Conservation (phyloP, 2,329 filamentous ascomycete genomes). For the Ophiobolus disseminans region DNA sequence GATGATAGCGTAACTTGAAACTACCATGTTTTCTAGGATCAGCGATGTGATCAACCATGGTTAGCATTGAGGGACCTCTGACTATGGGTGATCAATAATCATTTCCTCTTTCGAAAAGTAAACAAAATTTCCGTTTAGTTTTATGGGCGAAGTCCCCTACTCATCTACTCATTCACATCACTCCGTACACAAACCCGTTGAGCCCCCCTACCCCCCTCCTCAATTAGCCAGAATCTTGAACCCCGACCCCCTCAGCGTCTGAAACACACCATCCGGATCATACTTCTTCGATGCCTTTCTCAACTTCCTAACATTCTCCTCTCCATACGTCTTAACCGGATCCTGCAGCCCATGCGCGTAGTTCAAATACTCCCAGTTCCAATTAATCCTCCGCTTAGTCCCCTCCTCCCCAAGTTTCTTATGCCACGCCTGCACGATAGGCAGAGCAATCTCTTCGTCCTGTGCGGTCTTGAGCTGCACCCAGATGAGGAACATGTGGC, state of each 20-base stretch:
- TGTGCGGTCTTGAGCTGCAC: no score
- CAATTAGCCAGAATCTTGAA: not conserved
- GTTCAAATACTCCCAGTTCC: not conserved
- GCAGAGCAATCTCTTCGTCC: not conserved
- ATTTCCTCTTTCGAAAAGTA: conserved; percentile 1
- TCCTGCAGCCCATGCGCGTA: not conserved
- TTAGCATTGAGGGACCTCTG: not conserved
- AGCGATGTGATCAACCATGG: not conserved
- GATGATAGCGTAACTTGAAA: not conserved
- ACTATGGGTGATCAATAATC: not conserved
- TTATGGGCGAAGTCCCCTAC: not conserved
- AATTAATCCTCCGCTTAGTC: not conserved
- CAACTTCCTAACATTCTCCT: not conserved
- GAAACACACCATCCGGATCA: not conserved
- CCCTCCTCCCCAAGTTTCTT: not conserved
- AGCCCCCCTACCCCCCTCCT: no score
- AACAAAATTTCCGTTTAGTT: no score
- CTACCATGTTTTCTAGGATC: not conserved
- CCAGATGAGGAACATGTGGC: no score
- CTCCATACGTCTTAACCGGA: not conserved
- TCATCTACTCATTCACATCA: conserved; percentile 10
- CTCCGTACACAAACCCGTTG: no score
- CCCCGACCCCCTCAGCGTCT: not conserved
- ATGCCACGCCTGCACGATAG: not conserved
- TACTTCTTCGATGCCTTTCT: not conserved